phyloP scores from a whole-genome alignment of 2,329 filamentous ascomycete genomes.

The Lasiodiplodia hormozganensis region DNA sequence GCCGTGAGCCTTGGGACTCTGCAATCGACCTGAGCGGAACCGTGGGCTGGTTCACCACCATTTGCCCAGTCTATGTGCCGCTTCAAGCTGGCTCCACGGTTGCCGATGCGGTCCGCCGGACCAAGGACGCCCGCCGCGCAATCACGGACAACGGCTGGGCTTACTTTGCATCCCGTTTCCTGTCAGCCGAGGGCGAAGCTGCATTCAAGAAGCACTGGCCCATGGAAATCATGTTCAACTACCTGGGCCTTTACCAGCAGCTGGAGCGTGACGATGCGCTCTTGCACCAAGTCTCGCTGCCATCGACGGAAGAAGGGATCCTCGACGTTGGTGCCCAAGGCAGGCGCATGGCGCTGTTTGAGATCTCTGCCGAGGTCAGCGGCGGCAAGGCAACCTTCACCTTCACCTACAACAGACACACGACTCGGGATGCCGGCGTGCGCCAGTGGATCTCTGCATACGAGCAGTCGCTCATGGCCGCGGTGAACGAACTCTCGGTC shows the following conservation, averaged over 20 bases:
- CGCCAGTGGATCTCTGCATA: slow-evolving; percentile 52
- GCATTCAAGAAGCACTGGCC: slow-evolving; percentile 2
- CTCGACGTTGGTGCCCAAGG: slow-evolving; percentile 30
- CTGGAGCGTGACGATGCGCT: slow-evolving; percentile 45
- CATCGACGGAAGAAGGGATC: neutral
- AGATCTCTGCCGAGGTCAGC: slow-evolving; percentile 60
- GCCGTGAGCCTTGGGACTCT: slow-evolving; percentile 35
- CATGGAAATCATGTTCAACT: slow-evolving; percentile 67
- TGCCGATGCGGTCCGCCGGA: slow-evolving; percentile 1
- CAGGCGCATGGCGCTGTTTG: slow-evolving; percentile 58
- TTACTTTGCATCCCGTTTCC: slow-evolving; percentile 8
- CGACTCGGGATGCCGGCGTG: slow-evolving; percentile 55
- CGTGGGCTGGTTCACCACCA: slow-evolving; percentile 36
- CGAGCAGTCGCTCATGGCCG: slow-evolving; percentile 41
- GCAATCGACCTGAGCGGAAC: slow-evolving; percentile 35
- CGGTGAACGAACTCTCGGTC: slow-evolving; percentile 35
- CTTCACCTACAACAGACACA: slow-evolving; percentile 59
- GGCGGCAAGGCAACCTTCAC: slow-evolving; percentile 55
- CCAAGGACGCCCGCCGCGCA: neutral
- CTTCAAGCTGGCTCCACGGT: neutral
- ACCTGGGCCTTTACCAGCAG: slow-evolving; percentile 60
- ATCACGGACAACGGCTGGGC: slow-evolving; percentile 18
- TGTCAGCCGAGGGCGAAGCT: neutral
- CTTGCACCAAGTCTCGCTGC: slow-evolving; percentile 8
- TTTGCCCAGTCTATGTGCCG: slow-evolving; percentile 8